These are phyloP conservation scores for Blastomyces parvus DNA, from an alignment of 2,329 filamentous ascomycete species.

Conservation along the genomic window DNA sequence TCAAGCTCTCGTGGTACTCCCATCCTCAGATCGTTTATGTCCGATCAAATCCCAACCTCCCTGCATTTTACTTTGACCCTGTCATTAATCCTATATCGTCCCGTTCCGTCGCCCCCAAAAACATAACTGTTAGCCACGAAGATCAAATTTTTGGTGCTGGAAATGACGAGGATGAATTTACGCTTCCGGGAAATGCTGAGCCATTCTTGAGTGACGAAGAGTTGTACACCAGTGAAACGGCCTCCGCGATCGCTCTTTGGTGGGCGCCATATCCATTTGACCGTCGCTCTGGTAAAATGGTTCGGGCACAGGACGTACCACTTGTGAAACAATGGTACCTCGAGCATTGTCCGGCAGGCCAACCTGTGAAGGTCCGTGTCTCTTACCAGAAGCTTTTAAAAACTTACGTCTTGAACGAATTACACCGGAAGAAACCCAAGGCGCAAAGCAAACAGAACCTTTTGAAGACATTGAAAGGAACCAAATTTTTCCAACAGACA, in stretches of 20 bases:
- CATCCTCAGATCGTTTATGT: constrained; percentile 89
- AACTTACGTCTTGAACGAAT: constrained; percentile 88
- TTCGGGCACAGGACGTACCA: constrained; percentile 91
- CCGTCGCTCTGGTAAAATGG: constrained; percentile 87
- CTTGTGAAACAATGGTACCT: constrained; percentile 98
- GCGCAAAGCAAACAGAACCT: constrained; percentile 91
- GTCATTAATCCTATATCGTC: constrained; percentile 96
- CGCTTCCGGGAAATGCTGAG: constrained; percentile 67
- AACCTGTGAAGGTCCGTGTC: constrained; percentile 93
- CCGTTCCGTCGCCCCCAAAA: constrained; percentile 85
- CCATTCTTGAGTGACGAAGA: constrained; percentile 87
- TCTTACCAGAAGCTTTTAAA: constrained; percentile 98
- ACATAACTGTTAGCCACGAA: constrained; percentile 83
- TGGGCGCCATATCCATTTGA: constrained; percentile 98
- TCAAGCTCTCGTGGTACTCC: constrained; percentile 88
- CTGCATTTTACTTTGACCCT: constrained; percentile 97
- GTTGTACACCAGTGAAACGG: constrained; percentile 78
- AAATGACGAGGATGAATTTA: constrained; percentile 73
- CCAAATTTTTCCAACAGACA: constrained; percentile 99
- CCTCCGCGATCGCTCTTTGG: constrained; percentile 87
- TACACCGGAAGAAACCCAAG: constrained; percentile 93
- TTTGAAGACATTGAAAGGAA: constrained; percentile 80
- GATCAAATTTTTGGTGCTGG: constrained; percentile 83
- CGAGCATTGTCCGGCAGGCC: constrained; percentile 81
- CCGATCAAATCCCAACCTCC: constrained; percentile 73